A percentile compares a stretch with the other conserved stretches of the same genome.
Conservation (phyloP, 352 stramenopile species). For the Phytophthora podocarpi region DNA sequence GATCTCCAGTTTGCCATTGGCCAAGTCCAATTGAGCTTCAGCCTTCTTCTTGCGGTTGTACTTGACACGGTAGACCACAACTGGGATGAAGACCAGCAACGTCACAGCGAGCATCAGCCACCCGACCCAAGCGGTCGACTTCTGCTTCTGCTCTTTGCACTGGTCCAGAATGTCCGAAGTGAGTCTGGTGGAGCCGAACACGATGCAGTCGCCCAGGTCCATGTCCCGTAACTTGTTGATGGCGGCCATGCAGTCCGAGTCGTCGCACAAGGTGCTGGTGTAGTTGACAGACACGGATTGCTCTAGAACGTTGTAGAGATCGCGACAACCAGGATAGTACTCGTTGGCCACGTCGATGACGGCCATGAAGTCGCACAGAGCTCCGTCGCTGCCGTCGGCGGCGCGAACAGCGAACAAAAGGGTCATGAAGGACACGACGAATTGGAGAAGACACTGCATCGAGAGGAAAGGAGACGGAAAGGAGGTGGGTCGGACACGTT, state of each 20-base stretch:
- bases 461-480: too few species aligned
- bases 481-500: background rate
- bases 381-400: background rate
- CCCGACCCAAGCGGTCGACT: conserved; percentile 7
- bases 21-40: conserved; percentile 15
- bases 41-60: conserved; percentile 9
- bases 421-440: conserved; percentile 13
- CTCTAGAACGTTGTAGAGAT: conserved; percentile 36
- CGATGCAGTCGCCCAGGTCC: conserved; percentile 36
- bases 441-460: conserved; percentile 22
- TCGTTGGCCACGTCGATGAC: conserved; percentile 36
- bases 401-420: background rate
- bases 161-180: conserved; percentile 34
- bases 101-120: conserved; percentile 9
- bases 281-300: conserved; percentile 33
- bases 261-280: conserved; percentile 23
- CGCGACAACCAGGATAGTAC: conserved; percentile 22
- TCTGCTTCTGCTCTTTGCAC: conserved; percentile 12
- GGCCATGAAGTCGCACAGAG: conserved; percentile 22
- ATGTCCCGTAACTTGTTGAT: conserved; percentile 25
- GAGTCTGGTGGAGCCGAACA: conserved; percentile 30
- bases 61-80: conserved; percentile 14
- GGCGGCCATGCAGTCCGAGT: conserved; percentile 25
- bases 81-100: conserved; percentile 13
- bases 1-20: conserved; percentile 25